phyloP scores from a whole-genome alignment of 352 stramenopile species.

The Phytophthora sojae region DNA sequence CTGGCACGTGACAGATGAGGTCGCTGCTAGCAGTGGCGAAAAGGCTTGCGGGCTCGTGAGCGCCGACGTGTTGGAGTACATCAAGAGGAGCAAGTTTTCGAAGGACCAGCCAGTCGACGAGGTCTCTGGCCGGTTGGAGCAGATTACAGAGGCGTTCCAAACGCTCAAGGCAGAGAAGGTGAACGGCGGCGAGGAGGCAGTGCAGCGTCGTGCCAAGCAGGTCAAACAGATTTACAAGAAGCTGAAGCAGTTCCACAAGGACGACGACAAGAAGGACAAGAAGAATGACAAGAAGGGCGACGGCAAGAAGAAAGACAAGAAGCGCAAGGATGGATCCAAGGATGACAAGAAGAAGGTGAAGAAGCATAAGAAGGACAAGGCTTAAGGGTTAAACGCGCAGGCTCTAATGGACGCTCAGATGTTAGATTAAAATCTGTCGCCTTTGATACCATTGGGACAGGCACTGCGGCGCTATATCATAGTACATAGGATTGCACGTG shows the following conservation, averaged over 20 bases:
- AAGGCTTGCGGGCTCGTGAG: conserved; percentile 45
- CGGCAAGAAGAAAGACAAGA: conserved; percentile 78
- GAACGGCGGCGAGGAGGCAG: conserved; percentile 44
- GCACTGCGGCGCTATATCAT: conserved; percentile 27
- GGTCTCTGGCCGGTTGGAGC: conserved; percentile 43
- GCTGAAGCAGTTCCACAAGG: conserved; percentile 84
- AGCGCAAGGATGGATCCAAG: conserved; percentile 73
- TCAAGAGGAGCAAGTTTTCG: conserved; percentile 76
- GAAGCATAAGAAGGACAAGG: conserved; percentile 63
- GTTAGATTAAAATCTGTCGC: conserved; percentile 4
- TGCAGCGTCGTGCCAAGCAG: conserved; percentile 59
- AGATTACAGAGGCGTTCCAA: conserved; percentile 47
- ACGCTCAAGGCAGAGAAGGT: conserved; percentile 46
- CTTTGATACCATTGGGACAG: neutral
- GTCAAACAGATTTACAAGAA: conserved; percentile 90
- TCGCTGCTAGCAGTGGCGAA: conserved; percentile 42
- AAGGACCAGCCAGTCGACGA: conserved; percentile 55
- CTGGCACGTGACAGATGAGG: conserved; percentile 61
- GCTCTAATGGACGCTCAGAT: conserved; percentile 5
- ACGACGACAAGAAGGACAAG: conserved; percentile 64
- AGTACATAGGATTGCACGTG: conserved; percentile 27
- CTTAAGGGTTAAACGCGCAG: conserved; percentile 7
- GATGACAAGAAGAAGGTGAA: conserved; percentile 62
- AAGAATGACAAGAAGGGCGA: conserved; percentile 64
- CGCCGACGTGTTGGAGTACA: conserved; percentile 63